These are phyloP conservation scores for Cardamine occulta DNA, from an alignment of 345 rosid genomes.

Conservation along the genomic window DNA sequence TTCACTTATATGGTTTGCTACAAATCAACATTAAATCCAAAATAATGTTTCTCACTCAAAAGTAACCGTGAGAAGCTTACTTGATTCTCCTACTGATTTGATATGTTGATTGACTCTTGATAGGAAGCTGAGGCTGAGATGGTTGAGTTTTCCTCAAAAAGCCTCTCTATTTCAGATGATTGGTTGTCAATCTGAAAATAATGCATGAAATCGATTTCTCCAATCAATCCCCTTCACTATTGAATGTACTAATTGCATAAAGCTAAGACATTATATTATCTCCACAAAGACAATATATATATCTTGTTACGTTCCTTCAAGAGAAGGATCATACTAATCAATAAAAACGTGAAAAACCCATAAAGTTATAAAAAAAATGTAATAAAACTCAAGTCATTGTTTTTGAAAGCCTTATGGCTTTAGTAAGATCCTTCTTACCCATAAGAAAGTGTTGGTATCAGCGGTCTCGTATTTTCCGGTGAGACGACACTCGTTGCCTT, in stretches of 20 bases:
- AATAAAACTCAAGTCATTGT: too few relatives aligned
- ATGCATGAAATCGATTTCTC: slow-evolving; percentile 11
- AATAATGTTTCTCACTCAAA: not conserved
- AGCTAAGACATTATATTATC: slow-evolving; percentile 56
- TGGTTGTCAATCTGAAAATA: slow-evolving; percentile 83
- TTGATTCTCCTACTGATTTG: slow-evolving; percentile 81
- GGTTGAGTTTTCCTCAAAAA: slow-evolving; percentile 86
- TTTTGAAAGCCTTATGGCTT: too few relatives aligned
- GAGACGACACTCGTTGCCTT: too few relatives aligned
- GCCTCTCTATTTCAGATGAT: slow-evolving; percentile 93
- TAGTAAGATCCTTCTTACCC: too few relatives aligned
- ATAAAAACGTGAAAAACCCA: too few relatives aligned
- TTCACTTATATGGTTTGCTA: slow-evolving; percentile 59
- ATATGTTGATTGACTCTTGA: slow-evolving; percentile 67
- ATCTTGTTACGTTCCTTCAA: too few relatives aligned
- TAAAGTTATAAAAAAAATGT: too few relatives aligned
- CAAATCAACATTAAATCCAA: not conserved
- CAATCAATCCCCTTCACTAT: slow-evolving; percentile 12
- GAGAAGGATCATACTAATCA: too few relatives aligned
- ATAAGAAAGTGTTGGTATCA: too few relatives aligned
- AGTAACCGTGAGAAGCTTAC: slow-evolving; percentile 58
- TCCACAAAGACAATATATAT: too few relatives aligned
- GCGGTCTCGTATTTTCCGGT: too few relatives aligned
- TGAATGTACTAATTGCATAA: slow-evolving; percentile 14
- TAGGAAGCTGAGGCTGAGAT: slow-evolving; percentile 66